Conservation (phyloP, 805 yeast species). For the Kodamaea jinghongensis region DNA sequence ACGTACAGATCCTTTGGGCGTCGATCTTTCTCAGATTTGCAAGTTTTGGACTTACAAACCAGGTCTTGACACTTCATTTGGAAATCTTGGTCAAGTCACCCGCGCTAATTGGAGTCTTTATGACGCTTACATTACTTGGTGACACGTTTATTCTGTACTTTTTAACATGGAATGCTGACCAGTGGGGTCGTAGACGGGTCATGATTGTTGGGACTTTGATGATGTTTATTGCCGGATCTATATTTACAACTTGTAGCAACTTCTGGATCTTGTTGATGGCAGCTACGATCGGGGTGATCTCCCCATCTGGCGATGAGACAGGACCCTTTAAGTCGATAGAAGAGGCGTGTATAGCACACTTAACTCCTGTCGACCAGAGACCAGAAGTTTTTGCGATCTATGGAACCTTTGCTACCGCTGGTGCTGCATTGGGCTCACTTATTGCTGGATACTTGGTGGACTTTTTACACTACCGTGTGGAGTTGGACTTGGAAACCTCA, state of each 20-base stretch:
- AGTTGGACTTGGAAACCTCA: constrained; percentile 35
- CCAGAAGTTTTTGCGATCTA: constrained; percentile 77
- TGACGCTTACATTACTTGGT: constrained; percentile 78
- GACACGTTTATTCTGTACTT: constrained; percentile 70
- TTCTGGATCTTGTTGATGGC: constrained; percentile 59
- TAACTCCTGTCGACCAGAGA: constrained; percentile 61
- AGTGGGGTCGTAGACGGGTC: constrained; percentile 63
- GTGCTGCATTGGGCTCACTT: constrained; percentile 73
- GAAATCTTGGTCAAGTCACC: constrained; percentile 54
- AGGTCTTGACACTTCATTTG: constrained; percentile 68
- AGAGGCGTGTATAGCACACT: constrained; percentile 77
- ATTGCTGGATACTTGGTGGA: constrained; percentile 60
- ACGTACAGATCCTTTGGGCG: constrained; percentile 61
- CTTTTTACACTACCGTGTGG: constrained; percentile 32
- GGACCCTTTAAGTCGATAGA: constrained; percentile 89
- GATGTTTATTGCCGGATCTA: constrained; percentile 67
- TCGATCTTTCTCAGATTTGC: constrained; percentile 69
- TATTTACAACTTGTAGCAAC: constrained; percentile 56
- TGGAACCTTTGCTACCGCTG: constrained; percentile 64
- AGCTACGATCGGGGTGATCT: constrained; percentile 80
- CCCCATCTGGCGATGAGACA: constrained; percentile 87
- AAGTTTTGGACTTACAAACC: constrained; percentile 78
- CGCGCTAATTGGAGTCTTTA: constrained; percentile 66
- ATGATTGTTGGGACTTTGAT: constrained; percentile 60
- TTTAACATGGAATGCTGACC: constrained; percentile 76